Percentiles rank a stretch among this genome's conserved stretches.
phyloP scores from a whole-genome alignment of 768 basidiomycete genomes.

The Termitomyces sp. region DNA sequence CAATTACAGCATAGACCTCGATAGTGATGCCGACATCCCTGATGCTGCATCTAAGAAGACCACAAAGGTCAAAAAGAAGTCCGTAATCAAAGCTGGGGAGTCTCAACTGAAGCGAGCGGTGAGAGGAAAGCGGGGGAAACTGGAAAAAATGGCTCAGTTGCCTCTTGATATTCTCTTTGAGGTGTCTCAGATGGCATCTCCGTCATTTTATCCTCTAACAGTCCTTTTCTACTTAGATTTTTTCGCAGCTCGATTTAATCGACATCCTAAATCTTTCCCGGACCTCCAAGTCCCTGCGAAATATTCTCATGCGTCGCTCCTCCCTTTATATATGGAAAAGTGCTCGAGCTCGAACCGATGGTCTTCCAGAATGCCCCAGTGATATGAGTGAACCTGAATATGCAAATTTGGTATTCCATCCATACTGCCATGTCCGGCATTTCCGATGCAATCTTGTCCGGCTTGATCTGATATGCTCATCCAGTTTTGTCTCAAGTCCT shows the following conservation, averaged over 20 bases:
- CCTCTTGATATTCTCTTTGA: slow-evolving; percentile 24
- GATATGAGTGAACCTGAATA: slow-evolving; percentile 23
- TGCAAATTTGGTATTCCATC: slow-evolving; percentile 16
- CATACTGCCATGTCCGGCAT: slow-evolving; percentile 16
- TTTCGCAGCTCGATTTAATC: slow-evolving; percentile 11
- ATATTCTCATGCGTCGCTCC: slow-evolving; percentile 12
- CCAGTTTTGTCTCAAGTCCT: slow-evolving; percentile 8
- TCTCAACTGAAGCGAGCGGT: not conserved
- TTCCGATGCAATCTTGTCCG: not conserved
- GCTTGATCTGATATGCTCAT: not conserved
- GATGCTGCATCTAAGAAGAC: not conserved
- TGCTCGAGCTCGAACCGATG: slow-evolving; percentile 11
- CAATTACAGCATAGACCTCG: not conserved
- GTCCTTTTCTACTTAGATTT: slow-evolving; percentile 11
- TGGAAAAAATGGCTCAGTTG: slow-evolving; percentile 18
- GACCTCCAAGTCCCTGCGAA: slow-evolving; percentile 13
- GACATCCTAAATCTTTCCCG: slow-evolving; percentile 18
- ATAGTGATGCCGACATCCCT: not conserved
- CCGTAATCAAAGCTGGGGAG: not conserved
- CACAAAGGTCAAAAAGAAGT: not conserved
- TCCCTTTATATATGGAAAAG: slow-evolving; percentile 19
- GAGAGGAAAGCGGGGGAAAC: slow-evolving; percentile 17
- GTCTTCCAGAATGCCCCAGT: slow-evolving; percentile 19
- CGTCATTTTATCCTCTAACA: not conserved
- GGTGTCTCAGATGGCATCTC: not conserved